A percentile compares a stretch with the other conserved stretches of the same genome.
Conservation (phyloP, 768 basidiomycete genomes). For the Pulveroboletus sp. region DNA sequence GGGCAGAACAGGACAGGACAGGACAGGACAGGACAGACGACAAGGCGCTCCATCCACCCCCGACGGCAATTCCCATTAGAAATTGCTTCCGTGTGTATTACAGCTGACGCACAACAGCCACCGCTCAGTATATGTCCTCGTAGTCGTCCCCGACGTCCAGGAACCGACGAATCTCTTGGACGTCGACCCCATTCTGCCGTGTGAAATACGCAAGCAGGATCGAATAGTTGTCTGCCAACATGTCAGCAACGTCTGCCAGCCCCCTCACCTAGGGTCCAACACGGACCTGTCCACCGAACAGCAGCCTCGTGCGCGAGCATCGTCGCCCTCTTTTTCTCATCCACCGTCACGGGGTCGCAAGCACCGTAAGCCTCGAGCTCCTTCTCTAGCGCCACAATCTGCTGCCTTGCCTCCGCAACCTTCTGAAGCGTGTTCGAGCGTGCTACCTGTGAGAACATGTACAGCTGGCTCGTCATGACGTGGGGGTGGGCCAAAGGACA, state of each 20-base stretch:
- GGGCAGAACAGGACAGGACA: too few species aligned
- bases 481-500: constrained; percentile 8
- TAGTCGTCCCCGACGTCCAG: constrained; percentile 69
- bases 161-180: constrained; percentile 60
- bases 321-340: constrained; percentile 68
- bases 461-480: not conserved
- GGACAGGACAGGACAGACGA: constrained; percentile 8
- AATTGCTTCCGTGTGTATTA: constrained; percentile 14
- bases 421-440: constrained; percentile 51
- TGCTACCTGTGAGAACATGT: constrained; percentile 40
- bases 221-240: constrained; percentile 59
- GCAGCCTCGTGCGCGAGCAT: constrained; percentile 80
- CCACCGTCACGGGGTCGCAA: constrained; percentile 78
- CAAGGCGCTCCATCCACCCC: not conserved
- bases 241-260: constrained; percentile 2
- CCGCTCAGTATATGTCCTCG: constrained; percentile 56
- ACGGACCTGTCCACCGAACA: constrained; percentile 83
- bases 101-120: not conserved
- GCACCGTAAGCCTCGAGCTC: constrained; percentile 78
- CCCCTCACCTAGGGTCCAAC: not conserved
- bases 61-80: not conserved
- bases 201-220: constrained; percentile 62
- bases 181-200: constrained; percentile 53
- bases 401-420: constrained; percentile 45
- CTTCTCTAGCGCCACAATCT: constrained; percentile 47